phyloP scores from a whole-genome alignment of 306 rosid genomes.

The Cucumis melo region DNA sequence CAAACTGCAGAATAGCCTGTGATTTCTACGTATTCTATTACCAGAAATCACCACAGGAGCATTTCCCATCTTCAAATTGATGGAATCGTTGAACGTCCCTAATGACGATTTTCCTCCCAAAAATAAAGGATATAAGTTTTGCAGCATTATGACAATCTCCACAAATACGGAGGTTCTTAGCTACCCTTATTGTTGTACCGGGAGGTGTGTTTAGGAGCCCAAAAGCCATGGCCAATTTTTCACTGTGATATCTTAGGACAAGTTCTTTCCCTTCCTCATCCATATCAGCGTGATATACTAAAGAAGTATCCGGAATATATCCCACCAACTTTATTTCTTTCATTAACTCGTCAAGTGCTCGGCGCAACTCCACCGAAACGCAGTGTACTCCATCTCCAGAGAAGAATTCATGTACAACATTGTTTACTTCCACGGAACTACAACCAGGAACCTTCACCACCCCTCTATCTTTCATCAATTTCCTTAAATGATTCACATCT shows the following conservation, averaged over 20 bases:
- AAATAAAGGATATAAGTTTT: slow-evolving; percentile 53
- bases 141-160: slow-evolving; percentile 74
- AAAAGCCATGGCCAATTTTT: slow-evolving; percentile 67
- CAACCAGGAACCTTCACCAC: slow-evolving; percentile 69
- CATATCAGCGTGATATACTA: slow-evolving; percentile 53
- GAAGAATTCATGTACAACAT: slow-evolving; percentile 77
- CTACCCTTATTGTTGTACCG: slow-evolving; percentile 57
- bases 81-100: slow-evolving; percentile 81
- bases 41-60: slow-evolving; percentile 91
- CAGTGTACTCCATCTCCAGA: slow-evolving; percentile 57
- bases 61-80: slow-evolving; percentile 60
- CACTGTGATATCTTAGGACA: slow-evolving; percentile 67
- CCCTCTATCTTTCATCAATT: slow-evolving; percentile 53
- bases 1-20: not conserved
- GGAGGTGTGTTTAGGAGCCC: slow-evolving; percentile 65
- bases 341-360: slow-evolving; percentile 52
- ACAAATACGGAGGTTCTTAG: slow-evolving; percentile 72
- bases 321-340: slow-evolving; percentile 62
- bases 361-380: slow-evolving; percentile 32
- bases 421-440: slow-evolving; percentile 74
- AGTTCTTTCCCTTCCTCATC: slow-evolving; percentile 53
- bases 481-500: slow-evolving; percentile 56
- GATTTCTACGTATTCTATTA: slow-evolving; percentile 14
- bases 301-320: slow-evolving; percentile 60
- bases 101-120: slow-evolving; percentile 52